Base-by-base conservation (phyloP, 1,284 basidiomycete species). In the Sporisorium iseilematis-ciliati region DNA sequence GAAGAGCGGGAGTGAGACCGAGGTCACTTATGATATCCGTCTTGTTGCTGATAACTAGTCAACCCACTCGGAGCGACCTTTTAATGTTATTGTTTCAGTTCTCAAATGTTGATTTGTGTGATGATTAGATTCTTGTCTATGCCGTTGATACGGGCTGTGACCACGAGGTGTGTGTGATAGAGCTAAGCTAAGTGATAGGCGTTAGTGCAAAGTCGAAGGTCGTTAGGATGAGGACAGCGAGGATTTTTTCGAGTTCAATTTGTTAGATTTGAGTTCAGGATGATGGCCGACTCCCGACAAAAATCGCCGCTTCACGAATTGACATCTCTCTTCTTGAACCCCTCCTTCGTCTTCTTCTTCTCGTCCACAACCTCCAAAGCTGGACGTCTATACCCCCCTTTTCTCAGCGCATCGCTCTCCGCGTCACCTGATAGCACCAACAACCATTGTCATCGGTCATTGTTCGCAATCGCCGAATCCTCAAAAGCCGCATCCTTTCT, bases 21-120 rank as follows among this genome's bases (percentile, higher is more conserved):
- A 84, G 55, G 55, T 84, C 7, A 46, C 61, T 25, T 83, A 82
- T 59, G 65, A 84, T 61, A 82, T 84, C 49, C 51, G 63, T 10
- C 75, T 84, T 20, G 74, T 76, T 3, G 57, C 74, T 40, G 69
- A 72, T 33, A 59, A 63, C 26, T 64, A 38, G 33, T 33, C 11
- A 33, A n/a, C n/a, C n/a, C n/a, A n/a, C n/a, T n/a, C n/a, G n/a
- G n/a, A n/a, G n/a, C n/a, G n/a, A n/a, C n/a, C n/a, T n/a, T n/a
- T n/a, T n/a, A n/a, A 33, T 33, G 33, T 7, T 33, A 8, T 2
- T 33, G 7, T 33, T 33, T 33, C 33, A 2, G 10, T 11, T 33
- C 16, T 38, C 35, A 4, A 16, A 3, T 3, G 35, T 14, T 38
- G 11, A 12, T 38, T 38, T 3, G 4, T 38, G 35, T 38, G 35